Conservation (phyloP, 2,329 filamentous ascomycete genomes). For the Neonectria neomacrospora region DNA sequence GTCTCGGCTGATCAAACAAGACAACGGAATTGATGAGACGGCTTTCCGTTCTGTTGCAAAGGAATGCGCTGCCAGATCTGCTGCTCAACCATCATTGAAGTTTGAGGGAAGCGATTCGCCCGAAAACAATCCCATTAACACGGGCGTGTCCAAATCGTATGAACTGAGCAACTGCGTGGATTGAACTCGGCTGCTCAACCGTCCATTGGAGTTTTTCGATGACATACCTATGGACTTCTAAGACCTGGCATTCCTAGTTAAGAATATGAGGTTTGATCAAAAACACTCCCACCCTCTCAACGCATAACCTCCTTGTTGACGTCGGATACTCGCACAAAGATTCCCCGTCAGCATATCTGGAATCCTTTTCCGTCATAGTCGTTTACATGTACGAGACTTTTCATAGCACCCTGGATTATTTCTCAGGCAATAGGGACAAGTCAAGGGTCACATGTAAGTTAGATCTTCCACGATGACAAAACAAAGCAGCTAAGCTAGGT, state of each 20-base stretch:
- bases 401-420: no score
- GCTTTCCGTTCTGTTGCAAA: neutral
- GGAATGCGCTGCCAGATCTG: neutral
- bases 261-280: no score
- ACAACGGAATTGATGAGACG: neutral
- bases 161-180: neutral
- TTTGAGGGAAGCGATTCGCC: neutral
- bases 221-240: neutral
- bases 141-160: neutral
- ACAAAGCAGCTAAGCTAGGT: neutral
- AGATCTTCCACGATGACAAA: neutral
- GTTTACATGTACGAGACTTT: no score
- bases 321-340: no score
- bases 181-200: neutral
- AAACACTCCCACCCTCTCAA: no score
- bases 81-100: neutral
- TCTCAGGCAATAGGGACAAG: neutral
- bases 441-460: neutral
- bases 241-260: accelerated
- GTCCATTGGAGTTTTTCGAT: no score
- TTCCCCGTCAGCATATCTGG: no score
- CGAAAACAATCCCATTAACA: neutral
- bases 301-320: no score
- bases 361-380: no score
- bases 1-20: neutral